A percentile compares a stretch with the other conserved stretches of the same genome.
Evolutionary conservation across 2,329 filamentous ascomycete genomes (phyloP).

Genomic region (Teratosphaeria nubilosa): DNA sequence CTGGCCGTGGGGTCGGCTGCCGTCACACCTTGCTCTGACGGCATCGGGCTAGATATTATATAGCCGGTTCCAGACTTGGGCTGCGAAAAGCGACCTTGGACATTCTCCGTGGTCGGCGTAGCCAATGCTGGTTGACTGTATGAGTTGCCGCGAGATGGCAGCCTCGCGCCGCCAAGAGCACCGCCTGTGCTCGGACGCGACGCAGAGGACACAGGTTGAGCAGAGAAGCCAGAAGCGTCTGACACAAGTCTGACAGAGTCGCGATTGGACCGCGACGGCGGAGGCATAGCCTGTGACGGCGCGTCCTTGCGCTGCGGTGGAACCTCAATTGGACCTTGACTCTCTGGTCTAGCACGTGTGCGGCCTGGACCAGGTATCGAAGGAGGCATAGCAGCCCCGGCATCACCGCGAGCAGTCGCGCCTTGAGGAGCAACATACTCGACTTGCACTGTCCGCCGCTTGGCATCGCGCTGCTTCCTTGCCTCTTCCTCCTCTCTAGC

Average conservation of each 20-base stretch:
- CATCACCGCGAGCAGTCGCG: constrained; percentile 65
- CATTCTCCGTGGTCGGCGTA: constrained; percentile 78
- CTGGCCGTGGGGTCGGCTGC: constrained; percentile 32
- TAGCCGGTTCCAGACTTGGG: constrained; percentile 54
- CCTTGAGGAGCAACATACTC: constrained; percentile 92
- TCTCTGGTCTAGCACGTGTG: constrained; percentile 46
- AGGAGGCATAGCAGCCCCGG: constrained; percentile 23
- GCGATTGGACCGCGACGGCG: constrained; percentile 28
- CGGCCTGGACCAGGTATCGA: constrained; percentile 28
- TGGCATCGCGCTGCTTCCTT: constrained; percentile 59
- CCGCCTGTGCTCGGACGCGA: constrained; percentile 70
- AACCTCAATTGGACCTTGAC: constrained; percentile 41
- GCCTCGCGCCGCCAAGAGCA: constrained; percentile 52
- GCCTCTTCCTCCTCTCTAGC: constrained; percentile 13
- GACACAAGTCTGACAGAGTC: constrained; percentile 43
- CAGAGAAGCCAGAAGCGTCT: constrained; percentile 32
- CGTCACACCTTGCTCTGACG: constrained; percentile 40
- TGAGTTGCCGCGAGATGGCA: constrained; percentile 63
- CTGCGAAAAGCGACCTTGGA: constrained; percentile 81
- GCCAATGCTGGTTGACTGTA: constrained; percentile 86
- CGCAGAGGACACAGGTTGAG: constrained; percentile 29
- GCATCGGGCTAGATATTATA: constrained; percentile 55
- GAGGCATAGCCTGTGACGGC: constrained; percentile 20
- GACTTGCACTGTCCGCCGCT: constrained; percentile 89
- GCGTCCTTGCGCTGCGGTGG: constrained; percentile 18